Percentiles rank a stretch among this genome's conserved stretches.
phyloP scores from a whole-genome alignment of 1,284 basidiomycete genomes.

The Hypsizygus ulmarius region DNA sequence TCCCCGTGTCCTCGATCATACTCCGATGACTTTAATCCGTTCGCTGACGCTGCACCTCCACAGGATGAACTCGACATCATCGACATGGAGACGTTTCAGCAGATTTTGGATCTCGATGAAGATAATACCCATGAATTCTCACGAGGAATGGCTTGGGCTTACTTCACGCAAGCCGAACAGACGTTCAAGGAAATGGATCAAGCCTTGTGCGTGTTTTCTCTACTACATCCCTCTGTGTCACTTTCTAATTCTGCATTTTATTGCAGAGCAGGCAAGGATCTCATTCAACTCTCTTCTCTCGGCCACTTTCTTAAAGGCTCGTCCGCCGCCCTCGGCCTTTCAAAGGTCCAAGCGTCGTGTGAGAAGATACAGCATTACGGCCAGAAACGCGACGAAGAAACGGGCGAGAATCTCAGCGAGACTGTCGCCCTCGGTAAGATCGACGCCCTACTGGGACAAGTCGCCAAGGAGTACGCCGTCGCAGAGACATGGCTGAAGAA shows the following conservation, averaged over 20 bases:
- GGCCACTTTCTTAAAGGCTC: slow-evolving; percentile 97
- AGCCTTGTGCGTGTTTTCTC: slow-evolving; percentile 63
- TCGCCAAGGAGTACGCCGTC: slow-evolving; percentile 37
- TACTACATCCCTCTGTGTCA: slow-evolving; percentile 3
- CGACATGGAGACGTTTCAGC: slow-evolving; percentile 78
- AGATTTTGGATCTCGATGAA: slow-evolving; percentile 89
- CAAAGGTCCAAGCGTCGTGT: slow-evolving; percentile 78
- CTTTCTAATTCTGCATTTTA: slow-evolving; percentile 1
- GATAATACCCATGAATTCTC: slow-evolving; percentile 79
- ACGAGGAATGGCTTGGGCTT: slow-evolving; percentile 73
- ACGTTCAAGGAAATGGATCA: slow-evolving; percentile 82
- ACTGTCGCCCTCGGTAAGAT: slow-evolving; percentile 69
- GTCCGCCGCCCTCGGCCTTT: slow-evolving; percentile 85
- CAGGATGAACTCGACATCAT: slow-evolving; percentile 31
- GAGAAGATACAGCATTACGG: slow-evolving; percentile 91
- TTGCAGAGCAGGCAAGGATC: slow-evolving; percentile 53
- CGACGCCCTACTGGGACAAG: slow-evolving; percentile 31
- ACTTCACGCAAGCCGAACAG: slow-evolving; percentile 72
- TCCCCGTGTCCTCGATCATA: not conserved
- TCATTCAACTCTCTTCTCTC: slow-evolving; percentile 65
- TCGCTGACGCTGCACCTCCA: not conserved
- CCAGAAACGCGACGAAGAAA: slow-evolving; percentile 50
- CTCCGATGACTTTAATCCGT: not conserved
- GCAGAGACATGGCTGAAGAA: slow-evolving; percentile 43
- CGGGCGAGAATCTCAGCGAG: slow-evolving; percentile 43